Conservation (phyloP, 139 green algal genomes). For the Micractinium conductrix region DNA sequence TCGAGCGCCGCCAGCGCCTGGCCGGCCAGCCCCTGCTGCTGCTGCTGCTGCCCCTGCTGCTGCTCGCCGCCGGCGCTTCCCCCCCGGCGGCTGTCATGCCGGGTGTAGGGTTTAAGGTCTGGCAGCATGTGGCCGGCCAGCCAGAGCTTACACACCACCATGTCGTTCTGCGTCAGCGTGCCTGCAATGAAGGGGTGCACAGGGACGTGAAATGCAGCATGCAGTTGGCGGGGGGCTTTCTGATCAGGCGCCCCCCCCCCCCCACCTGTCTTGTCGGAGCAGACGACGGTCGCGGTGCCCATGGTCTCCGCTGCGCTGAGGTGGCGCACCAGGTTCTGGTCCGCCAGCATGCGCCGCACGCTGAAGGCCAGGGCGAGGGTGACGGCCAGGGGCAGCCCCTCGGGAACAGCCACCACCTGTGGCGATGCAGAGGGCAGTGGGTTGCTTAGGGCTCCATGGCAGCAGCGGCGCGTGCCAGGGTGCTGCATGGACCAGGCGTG, state of each 20-base stretch:
- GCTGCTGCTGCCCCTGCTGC: neutral
- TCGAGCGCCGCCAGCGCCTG: neutral
- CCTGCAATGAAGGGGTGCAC: slow-evolving; percentile 47
- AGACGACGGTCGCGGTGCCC: slow-evolving; percentile 85
- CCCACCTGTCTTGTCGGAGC: slow-evolving; percentile 87
- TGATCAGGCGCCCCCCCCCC: neutral
- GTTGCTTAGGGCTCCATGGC: no score
- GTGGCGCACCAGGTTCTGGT: slow-evolving; percentile 79
- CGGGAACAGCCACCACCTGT: slow-evolving; percentile 88
- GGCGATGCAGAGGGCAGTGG: no score
- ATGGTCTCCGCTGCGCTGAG: slow-evolving; percentile 93
- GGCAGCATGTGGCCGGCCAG: slow-evolving; percentile 45
- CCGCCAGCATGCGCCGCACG: slow-evolving; percentile 74
- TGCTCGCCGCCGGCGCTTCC: no score
- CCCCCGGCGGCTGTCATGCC: neutral
- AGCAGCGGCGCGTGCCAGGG: no score
- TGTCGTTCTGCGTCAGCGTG: slow-evolving; percentile 87
- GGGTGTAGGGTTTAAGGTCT: slow-evolving; percentile 10
- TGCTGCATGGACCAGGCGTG: no score
- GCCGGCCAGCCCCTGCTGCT: neutral
- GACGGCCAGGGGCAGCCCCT: slow-evolving; percentile 90
- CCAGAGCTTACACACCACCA: slow-evolving; percentile 75
- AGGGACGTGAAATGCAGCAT: neutral
- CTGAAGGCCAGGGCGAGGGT: slow-evolving; percentile 88
- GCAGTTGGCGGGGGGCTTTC: neutral